phyloP scores from a whole-genome alignment of 345 rosid species.

The Boechera divaricarpa region DNA sequence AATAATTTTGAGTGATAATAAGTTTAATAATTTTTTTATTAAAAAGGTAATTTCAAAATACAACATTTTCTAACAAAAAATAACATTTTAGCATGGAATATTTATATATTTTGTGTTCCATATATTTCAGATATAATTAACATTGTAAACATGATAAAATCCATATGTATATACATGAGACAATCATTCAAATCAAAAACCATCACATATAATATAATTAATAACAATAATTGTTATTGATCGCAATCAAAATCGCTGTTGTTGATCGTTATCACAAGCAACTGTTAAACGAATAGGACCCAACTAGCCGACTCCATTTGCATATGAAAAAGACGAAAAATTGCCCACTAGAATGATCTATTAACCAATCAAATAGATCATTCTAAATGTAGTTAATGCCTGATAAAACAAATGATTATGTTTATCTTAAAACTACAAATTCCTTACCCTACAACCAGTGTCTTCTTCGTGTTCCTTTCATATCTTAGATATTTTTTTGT shows the following conservation, averaged over 20 bases:
- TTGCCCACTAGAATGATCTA: conserved; percentile 5
- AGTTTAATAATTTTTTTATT: neutral
- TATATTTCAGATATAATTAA: neutral
- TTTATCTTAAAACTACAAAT: conserved; percentile 24
- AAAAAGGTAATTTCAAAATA: neutral
- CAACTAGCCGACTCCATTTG: conserved; percentile 23
- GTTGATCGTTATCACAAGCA: neutral
- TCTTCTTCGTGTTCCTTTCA: conserved; percentile 34
- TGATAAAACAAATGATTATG: conserved; percentile 24
- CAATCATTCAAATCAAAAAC: neutral
- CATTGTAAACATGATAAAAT: neutral
- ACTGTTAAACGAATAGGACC: neutral
- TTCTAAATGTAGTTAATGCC: conserved; percentile 31
- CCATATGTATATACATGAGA: neutral
- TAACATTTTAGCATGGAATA: neutral
- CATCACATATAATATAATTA: neutral
- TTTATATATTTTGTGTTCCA: neutral
- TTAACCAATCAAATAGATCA: conserved; percentile 6
- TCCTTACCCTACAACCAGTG: conserved; percentile 30
- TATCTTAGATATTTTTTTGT: conserved; percentile 13
- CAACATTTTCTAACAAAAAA: neutral
- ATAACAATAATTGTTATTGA: neutral
- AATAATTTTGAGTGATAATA: neutral
- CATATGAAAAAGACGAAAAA: conserved; percentile 1
- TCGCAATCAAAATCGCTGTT: neutral